phyloP scores from a whole-genome alignment of 83 land plant genomes.

The Diphasiastrum complanatum region DNA sequence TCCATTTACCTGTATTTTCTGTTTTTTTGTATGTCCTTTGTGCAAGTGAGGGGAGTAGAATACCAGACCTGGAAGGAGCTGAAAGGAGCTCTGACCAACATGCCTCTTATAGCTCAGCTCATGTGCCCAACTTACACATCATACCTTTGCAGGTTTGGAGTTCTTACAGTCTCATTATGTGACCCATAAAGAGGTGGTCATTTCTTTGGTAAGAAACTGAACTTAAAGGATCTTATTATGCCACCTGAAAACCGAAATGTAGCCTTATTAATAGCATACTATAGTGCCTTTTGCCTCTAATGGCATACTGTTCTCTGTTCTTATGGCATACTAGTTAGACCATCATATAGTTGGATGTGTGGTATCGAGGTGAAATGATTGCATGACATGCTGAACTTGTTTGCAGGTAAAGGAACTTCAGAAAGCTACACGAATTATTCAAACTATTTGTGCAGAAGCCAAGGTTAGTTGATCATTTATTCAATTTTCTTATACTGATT shows the following conservation, averaged over 20 bases:
- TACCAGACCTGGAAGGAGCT: no score
- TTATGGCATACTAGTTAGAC: no score
- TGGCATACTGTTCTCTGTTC: background rate
- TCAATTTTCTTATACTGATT: no score
- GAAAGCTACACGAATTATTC: conserved; percentile 86
- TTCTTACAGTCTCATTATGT: conserved; percentile 52
- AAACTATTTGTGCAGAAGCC: conserved; percentile 88
- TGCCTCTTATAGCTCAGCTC: background rate
- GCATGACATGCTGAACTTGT: conserved; percentile 5
- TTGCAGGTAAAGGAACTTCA: conserved; percentile 78
- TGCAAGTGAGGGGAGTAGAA: no score
- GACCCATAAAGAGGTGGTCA: conserved; percentile 44
- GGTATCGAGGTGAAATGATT: conserved; percentile 2
- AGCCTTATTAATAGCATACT: background rate
- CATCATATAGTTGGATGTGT: no score
- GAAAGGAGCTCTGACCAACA: no score
- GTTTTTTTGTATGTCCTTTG: no score
- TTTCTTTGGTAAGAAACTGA: conserved; percentile 46
- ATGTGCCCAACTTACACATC: background rate
- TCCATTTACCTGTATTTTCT: no score
- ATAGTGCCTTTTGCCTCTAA: background rate
- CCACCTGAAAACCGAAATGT: background rate
- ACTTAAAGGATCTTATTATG: background rate
- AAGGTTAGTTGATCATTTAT: conserved; percentile 41
- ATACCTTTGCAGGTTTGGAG: conserved; percentile 47